Evolutionary conservation across 1,284 basidiomycete species (phyloP).

Genomic region (Xerocomus amazonicus): DNA sequence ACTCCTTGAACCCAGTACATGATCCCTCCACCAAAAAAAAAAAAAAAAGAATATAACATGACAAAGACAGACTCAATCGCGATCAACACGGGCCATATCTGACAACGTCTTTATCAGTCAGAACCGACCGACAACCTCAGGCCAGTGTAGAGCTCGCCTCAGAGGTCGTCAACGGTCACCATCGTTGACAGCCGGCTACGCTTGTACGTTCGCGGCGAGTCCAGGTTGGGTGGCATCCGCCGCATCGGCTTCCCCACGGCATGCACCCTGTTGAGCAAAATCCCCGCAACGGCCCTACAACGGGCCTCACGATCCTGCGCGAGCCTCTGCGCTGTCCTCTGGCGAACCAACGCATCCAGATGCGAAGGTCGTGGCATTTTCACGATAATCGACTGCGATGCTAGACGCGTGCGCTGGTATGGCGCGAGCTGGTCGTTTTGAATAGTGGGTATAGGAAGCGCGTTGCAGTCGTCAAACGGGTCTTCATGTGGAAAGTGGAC

Average conservation of each 20-base stretch:
- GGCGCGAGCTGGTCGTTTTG: constrained; percentile 14
- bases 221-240: constrained; percentile 22
- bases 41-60: background rate
- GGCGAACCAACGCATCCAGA: constrained; percentile 29
- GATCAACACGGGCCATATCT: constrained; percentile 15
- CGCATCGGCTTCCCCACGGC: constrained; percentile 45
- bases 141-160: background rate
- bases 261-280: constrained; percentile 45
- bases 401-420: constrained; percentile 29
- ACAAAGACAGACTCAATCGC: constrained; percentile 3
- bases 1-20: background rate
- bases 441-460: constrained; percentile 4
- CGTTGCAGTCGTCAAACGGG: constrained; percentile 27
- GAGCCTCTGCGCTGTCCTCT: constrained; percentile 31
- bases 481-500: constrained; percentile 24
- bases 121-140: background rate
- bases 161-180: constrained; percentile 31
- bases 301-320: constrained; percentile 39
- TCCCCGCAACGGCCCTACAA: constrained; percentile 46
- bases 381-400: constrained; percentile 26
- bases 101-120: background rate
- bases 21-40: background rate
- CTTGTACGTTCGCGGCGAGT: constrained; percentile 37
- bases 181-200: constrained; percentile 44
- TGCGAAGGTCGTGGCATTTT: constrained; percentile 26